Conservation (phyloP, 2,329 filamentous ascomycete genomes). For the Epichloe coenophiala region DNA sequence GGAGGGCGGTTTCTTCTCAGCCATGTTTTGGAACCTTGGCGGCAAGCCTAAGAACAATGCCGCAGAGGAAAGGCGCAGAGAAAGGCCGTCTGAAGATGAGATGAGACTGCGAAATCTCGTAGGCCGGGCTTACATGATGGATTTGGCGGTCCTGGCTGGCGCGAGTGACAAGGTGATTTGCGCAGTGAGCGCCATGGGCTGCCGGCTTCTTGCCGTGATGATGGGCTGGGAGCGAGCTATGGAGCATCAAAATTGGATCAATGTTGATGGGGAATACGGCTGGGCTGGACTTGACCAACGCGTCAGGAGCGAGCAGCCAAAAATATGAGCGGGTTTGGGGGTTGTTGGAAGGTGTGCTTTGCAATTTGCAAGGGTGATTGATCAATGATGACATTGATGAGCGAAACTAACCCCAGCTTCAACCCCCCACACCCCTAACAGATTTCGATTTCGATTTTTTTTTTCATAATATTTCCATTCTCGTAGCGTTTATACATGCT, state of each 20-base stretch:
- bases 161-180: conserved; percentile 62
- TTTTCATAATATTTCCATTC: neutral
- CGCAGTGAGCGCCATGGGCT: conserved; percentile 59
- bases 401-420: too few species aligned
- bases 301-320: neutral
- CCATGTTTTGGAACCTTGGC: conserved; percentile 71
- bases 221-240: conserved; percentile 69
- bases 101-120: conserved; percentile 58
- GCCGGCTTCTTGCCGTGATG: conserved; percentile 68
- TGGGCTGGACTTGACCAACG: conserved; percentile 40
- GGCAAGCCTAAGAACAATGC: conserved; percentile 27
- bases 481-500: neutral
- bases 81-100: conserved; percentile 35
- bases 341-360: neutral
- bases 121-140: conserved; percentile 69
- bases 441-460: neutral
- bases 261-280: conserved; percentile 59
- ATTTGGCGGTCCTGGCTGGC: conserved; percentile 58
- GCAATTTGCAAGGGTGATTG: neutral
- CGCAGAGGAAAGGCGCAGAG: conserved; percentile 13
- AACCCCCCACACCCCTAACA: too few species aligned
- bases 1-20: conserved; percentile 77
- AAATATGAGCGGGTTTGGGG: neutral
- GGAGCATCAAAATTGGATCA: conserved; percentile 50
- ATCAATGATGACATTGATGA: too few species aligned